Evolutionary conservation across 768 basidiomycete species (phyloP).

Genomic region (Asterophora lycoperdoides): DNA sequence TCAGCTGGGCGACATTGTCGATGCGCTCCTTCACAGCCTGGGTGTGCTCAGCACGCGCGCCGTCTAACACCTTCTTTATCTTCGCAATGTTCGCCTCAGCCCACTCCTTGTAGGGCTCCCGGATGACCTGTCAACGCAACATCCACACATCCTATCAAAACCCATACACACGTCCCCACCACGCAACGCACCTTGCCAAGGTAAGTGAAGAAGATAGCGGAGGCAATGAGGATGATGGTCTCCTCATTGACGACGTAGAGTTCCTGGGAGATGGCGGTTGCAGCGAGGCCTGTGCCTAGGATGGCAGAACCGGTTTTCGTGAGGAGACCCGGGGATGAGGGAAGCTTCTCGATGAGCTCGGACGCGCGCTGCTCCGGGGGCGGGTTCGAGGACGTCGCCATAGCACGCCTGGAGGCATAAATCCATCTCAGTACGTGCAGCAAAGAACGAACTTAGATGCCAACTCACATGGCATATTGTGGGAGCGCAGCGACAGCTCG

Average conservation of each 20-base stretch:
- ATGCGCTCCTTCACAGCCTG: slow-evolving; percentile 92
- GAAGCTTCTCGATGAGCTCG: slow-evolving; percentile 84
- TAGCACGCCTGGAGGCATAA: slow-evolving; percentile 47
- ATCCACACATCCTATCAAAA: neutral
- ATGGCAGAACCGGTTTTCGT: slow-evolving; percentile 94
- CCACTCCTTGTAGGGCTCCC: slow-evolving; percentile 90
- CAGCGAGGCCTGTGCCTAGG: slow-evolving; percentile 83
- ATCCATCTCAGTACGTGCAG: slow-evolving; percentile 5
- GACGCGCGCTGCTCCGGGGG: slow-evolving; percentile 85
- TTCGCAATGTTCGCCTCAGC: slow-evolving; percentile 83
- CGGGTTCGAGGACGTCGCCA: slow-evolving; percentile 57
- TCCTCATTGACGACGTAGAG: slow-evolving; percentile 98
- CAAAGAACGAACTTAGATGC: slow-evolving; percentile 18
- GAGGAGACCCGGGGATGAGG: slow-evolving; percentile 80
- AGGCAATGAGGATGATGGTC: slow-evolving; percentile 82
- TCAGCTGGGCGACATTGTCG: slow-evolving; percentile 86
- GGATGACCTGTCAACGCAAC: slow-evolving; percentile 48
- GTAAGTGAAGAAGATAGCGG: slow-evolving; percentile 76
- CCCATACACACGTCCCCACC: no score
- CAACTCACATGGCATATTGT: slow-evolving; percentile 43
- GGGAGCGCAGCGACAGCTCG: slow-evolving; percentile 46
- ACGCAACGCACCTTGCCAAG: slow-evolving; percentile 63
- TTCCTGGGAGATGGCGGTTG: slow-evolving; percentile 94
- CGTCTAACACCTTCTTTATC: slow-evolving; percentile 76
- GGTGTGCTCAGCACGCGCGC: slow-evolving; percentile 85